These are phyloP conservation scores for Rutstroemia sydowiana DNA, from an alignment of 2,329 filamentous ascomycete genomes.

Conservation along the genomic window DNA sequence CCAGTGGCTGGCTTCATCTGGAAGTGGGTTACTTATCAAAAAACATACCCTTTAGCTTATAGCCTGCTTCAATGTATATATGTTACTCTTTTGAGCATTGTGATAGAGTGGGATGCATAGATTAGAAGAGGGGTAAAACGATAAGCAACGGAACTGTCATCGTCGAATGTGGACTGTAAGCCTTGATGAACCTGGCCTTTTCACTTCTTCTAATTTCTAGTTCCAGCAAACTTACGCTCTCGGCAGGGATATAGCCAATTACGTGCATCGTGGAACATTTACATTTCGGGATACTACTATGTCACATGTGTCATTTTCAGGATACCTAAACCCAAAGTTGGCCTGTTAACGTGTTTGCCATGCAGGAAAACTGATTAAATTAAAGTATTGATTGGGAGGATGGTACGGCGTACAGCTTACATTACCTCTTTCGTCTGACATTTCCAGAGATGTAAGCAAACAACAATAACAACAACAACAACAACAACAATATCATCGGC, in stretches of 20 bases:
- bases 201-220: neutral
- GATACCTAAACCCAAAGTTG: slow-evolving; percentile 1
- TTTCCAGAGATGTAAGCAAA: neutral
- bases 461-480: neutral
- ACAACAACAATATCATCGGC: too few species aligned
- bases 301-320: slow-evolving; percentile 3
- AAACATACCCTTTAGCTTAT: too few species aligned
- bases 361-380: neutral
- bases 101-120: neutral
- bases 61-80: too few species aligned
- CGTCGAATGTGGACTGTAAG: neutral
- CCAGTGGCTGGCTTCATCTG: neutral
- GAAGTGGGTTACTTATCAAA: too few species aligned
- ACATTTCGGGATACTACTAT: slow-evolving; percentile 10
- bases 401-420: neutral
- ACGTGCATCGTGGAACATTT: slow-evolving; percentile 11
- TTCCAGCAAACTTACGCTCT: neutral
- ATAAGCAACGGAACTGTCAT: slow-evolving; percentile 5
- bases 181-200: neutral
- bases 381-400: neutral
- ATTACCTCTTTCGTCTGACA: neutral
- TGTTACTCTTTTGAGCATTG: neutral
- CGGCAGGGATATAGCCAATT: neutral
- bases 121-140: slow-evolving; percentile 10
- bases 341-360: slow-evolving; percentile 2